Evolutionary conservation across 2,329 filamentous ascomycete species (phyloP).

Genomic region (Colletotrichum liriopes): DNA sequence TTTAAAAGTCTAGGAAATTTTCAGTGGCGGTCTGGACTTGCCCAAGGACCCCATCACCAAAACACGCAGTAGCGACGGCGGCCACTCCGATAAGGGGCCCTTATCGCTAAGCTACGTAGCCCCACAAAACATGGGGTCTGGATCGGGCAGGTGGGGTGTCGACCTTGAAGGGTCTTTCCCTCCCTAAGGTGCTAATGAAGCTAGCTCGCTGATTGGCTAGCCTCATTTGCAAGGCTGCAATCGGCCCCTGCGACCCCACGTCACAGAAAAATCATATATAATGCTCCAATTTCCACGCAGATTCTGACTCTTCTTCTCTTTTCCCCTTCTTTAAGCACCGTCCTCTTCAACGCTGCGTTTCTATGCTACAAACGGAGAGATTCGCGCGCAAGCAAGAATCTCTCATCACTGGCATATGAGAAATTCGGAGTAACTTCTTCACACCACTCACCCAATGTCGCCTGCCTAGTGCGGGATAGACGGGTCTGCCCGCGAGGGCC

Average conservation of each 20-base stretch:
- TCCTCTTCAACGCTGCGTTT: conserved; percentile 95
- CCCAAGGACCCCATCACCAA: conserved; percentile 38
- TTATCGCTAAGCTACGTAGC: conserved; percentile 23
- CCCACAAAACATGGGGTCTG: conserved; percentile 17
- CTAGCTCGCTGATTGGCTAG: conserved; percentile 34
- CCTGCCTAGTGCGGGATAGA: conserved; percentile 60
- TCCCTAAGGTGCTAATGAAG: neutral
- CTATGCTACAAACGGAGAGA: conserved; percentile 88
- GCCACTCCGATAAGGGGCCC: conserved; percentile 18
- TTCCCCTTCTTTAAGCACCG: conserved; percentile 74
- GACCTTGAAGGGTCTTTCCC: conserved; percentile 21
- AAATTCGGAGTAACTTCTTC: conserved; percentile 99
- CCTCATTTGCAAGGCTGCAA: conserved; percentile 43
- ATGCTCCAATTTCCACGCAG: conserved; percentile 22
- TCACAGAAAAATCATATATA: conserved; percentile 31
- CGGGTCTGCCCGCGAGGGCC: conserved; percentile 87
- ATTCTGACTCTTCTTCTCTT: conserved; percentile 45
- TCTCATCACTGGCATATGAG: conserved; percentile 81
- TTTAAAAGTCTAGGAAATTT: conserved; percentile 28
- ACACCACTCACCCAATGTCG: conserved; percentile 54
- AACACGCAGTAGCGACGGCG: conserved; percentile 15
- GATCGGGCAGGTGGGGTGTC: conserved; percentile 40
- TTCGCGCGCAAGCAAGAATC: conserved; percentile 50
- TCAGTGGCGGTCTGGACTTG: conserved; percentile 39
- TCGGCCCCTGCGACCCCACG: conserved; percentile 34